Conservation (phyloP, 1,284 basidiomycete genomes). For the Leccinum solheimii region DNA sequence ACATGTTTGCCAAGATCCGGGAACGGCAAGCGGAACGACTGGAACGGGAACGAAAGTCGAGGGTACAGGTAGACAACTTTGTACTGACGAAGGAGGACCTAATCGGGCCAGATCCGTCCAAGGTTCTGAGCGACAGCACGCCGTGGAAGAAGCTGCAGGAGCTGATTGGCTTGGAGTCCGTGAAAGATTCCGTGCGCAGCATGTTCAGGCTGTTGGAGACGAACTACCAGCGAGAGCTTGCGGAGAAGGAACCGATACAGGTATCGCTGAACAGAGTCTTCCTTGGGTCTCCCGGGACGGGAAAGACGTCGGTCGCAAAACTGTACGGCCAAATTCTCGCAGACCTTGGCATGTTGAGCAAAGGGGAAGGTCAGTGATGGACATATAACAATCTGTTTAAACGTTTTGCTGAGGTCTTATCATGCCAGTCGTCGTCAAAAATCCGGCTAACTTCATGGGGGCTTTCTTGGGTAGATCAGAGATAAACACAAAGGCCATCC, state of each 20-base stretch:
- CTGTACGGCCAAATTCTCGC: not conserved
- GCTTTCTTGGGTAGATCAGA: not conserved
- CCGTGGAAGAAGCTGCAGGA: not conserved
- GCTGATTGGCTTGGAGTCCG: not conserved
- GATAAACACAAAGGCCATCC: not conserved
- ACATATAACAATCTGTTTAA: not conserved
- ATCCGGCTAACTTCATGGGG: not conserved
- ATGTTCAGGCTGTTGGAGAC: not conserved
- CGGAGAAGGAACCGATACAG: not conserved
- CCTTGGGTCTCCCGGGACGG: not conserved
- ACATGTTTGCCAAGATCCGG: not conserved
- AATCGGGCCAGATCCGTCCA: not conserved
- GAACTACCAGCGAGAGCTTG: not conserved
- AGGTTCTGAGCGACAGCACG: not conserved
- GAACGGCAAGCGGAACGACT: not conserved
- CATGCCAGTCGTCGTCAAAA: not conserved
- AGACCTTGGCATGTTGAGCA: not conserved
- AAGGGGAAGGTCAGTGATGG: not conserved
- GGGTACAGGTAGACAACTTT: not conserved
- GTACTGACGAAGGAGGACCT: not conserved
- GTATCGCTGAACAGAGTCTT: not conserved
- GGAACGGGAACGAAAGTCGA: not conserved
- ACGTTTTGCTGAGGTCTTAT: not conserved
- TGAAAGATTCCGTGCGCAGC: not conserved
- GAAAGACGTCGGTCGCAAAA: not conserved